Conservation (phyloP, 2,329 filamentous ascomycete species). For the Epichloe elymi region DNA sequence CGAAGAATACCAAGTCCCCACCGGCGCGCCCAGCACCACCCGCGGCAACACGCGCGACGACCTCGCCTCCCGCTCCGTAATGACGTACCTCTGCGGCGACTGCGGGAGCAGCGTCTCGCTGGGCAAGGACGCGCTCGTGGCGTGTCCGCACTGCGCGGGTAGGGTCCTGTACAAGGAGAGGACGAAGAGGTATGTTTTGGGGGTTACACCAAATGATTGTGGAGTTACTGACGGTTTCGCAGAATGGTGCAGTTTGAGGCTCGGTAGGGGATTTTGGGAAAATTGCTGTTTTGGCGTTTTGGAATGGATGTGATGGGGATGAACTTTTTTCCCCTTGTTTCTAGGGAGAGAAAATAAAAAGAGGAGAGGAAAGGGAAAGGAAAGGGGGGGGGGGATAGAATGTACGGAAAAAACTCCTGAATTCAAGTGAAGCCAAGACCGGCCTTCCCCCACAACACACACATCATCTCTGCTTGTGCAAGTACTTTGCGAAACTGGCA, state of each 20-base stretch:
- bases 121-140: conserved; percentile 35
- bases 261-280: conserved; percentile 34
- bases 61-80: conserved; percentile 24
- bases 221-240: not conserved
- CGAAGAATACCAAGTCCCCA: conserved; percentile 66
- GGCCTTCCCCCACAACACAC: accelerated
- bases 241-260: conserved; percentile 99
- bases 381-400: too few species aligned
- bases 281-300: too few species aligned
- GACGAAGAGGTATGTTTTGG: conserved; percentile 69
- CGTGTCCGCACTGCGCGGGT: conserved; percentile 59
- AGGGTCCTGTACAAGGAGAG: conserved; percentile 95
- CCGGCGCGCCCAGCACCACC: conserved; percentile 29
- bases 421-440: too few species aligned
- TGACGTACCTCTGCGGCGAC: conserved; percentile 30
- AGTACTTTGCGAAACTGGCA: conserved; percentile 50
- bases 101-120: conserved; percentile 28
- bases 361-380: too few species aligned
- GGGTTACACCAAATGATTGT: too few species aligned
- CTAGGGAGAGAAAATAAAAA: too few species aligned
- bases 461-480: conserved; percentile 28
- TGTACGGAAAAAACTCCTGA: too few species aligned
- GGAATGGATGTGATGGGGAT: too few species aligned
- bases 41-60: conserved; percentile 28
- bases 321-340: too few species aligned